A percentile compares a stretch with the other conserved stretches of the same genome.
phyloP scores from a whole-genome alignment of 208 protist species.

The Strigomonas culicis region DNA sequence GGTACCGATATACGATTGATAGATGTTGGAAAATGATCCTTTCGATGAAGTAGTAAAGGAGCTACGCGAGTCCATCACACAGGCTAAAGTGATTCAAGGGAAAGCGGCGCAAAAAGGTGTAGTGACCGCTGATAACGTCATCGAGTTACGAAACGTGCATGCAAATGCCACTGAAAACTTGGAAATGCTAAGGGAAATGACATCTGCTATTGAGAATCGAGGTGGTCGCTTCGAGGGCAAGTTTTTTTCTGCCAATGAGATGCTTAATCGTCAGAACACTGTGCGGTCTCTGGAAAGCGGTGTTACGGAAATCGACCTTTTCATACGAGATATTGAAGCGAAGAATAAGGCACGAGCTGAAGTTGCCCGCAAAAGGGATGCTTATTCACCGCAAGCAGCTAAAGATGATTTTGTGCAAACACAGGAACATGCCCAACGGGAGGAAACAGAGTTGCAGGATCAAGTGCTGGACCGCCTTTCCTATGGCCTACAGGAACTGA shows the following conservation, averaged over 20 bases:
- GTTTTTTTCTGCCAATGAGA: slow-evolving; percentile 79
- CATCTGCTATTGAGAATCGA: slow-evolving; percentile 55
- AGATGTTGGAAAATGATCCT: slow-evolving; percentile 43
- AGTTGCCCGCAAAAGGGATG: slow-evolving; percentile 4
- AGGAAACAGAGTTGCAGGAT: slow-evolving; percentile 69
- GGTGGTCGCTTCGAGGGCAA: slow-evolving; percentile 66
- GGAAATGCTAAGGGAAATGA: slow-evolving; percentile 44
- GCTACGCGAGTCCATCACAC: slow-evolving; percentile 43
- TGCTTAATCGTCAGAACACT: slow-evolving; percentile 70
- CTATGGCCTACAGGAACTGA: slow-evolving; percentile 71
- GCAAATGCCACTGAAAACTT: slow-evolving; percentile 51
- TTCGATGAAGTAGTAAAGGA: slow-evolving; percentile 76
- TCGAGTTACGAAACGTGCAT: slow-evolving; percentile 36
- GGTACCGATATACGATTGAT: not conserved
- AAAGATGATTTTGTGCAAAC: slow-evolving; percentile 49
- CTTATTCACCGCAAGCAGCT: not conserved
- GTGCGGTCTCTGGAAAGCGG: slow-evolving; percentile 56
- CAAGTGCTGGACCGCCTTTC: slow-evolving; percentile 68
- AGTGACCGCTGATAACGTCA: slow-evolving; percentile 28
- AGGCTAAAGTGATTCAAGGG: slow-evolving; percentile 47
- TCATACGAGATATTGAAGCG: slow-evolving; percentile 23
- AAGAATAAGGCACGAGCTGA: slow-evolving; percentile 10
- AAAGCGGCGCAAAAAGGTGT: slow-evolving; percentile 50
- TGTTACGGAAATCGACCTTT: slow-evolving; percentile 34
- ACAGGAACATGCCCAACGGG: slow-evolving; percentile 52